phyloP scores from a whole-genome alignment of 371 early-diverging fungal species.

The Syncephalastrum sp. region DNA sequence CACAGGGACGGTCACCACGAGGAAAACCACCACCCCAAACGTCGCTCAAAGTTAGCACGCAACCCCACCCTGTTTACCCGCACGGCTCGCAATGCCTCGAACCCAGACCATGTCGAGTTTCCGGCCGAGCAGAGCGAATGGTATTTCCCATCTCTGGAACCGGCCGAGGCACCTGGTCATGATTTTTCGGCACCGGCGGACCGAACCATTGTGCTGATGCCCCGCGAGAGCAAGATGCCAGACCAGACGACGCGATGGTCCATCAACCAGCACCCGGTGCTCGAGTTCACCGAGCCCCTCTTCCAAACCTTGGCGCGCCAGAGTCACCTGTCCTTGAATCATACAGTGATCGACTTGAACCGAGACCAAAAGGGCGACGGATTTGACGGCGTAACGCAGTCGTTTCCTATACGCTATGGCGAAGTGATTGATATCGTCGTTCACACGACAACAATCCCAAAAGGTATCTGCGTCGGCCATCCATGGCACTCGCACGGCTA shows the following conservation, averaged over 20 bases:
- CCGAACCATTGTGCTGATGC: slow-evolving; percentile 16
- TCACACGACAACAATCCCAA: slow-evolving; percentile 17
- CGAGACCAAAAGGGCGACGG: slow-evolving; percentile 12
- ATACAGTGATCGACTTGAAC: slow-evolving; percentile 13
- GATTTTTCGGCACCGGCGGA: slow-evolving; percentile 15
- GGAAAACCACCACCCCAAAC: not conserved
- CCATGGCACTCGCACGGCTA: slow-evolving; percentile 49
- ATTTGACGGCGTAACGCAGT: slow-evolving; percentile 15
- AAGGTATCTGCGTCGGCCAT: slow-evolving; percentile 26
- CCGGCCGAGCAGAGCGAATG: slow-evolving; percentile 15
- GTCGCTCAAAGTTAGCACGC: not conserved
- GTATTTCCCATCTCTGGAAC: slow-evolving; percentile 13
- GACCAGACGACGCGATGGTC: slow-evolving; percentile 19
- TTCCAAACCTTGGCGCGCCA: slow-evolving; percentile 10
- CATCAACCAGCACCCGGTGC: slow-evolving; percentile 12
- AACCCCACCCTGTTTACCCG: not conserved
- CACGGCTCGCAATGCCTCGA: slow-evolving; percentile 1
- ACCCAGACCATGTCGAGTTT: slow-evolving; percentile 4
- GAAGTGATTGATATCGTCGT: slow-evolving; percentile 40
- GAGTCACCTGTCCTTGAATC: slow-evolving; percentile 8
- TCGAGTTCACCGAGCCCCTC: slow-evolving; percentile 11
- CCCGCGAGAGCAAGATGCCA: slow-evolving; percentile 5
- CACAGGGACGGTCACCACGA: not conserved
- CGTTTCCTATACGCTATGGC: slow-evolving; percentile 20
- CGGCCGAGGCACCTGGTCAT: not conserved